Conservation (phyloP, 345 rosid species). For the Balakata baccata region DNA sequence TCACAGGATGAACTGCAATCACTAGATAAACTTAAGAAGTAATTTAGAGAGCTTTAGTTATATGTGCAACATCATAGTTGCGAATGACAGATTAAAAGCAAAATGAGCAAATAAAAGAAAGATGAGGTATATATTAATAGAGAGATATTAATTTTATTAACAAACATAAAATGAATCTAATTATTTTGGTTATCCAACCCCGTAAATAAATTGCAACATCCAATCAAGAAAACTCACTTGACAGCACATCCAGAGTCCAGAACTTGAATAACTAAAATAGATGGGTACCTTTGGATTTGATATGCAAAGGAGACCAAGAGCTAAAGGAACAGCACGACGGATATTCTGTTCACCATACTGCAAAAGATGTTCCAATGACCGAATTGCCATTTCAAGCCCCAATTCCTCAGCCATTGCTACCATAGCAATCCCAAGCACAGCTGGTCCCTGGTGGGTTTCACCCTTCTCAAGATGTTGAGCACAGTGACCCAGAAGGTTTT, state of each 20-base stretch:
- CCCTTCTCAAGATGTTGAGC: conserved; percentile 85
- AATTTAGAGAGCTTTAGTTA: not conserved
- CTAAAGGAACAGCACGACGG: conserved; percentile 88
- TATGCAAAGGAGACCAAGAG: conserved; percentile 95
- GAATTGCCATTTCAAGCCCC: conserved; percentile 95
- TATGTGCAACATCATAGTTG: not conserved
- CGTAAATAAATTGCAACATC: not conserved
- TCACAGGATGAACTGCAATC: not conserved
- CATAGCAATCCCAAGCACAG: conserved; percentile 97
- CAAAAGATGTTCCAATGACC: conserved; percentile 84
- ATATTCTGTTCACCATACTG: conserved; percentile 93
- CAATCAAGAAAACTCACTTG: not conserved
- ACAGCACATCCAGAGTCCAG: not conserved
- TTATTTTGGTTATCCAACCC: not conserved
- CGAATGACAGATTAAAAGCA: not conserved
- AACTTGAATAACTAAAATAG: not conserved
- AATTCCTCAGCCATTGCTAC: conserved; percentile 98
- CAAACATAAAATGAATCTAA: not conserved
- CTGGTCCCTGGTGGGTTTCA: conserved; percentile 88
- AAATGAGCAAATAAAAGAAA: not conserved
- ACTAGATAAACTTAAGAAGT: not conserved
- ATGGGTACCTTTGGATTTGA: conserved; percentile 86
- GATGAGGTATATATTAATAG: not conserved
- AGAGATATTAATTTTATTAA: not conserved
- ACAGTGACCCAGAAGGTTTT: conserved; percentile 85